phyloP scores from a whole-genome alignment of 1,284 basidiomycete genomes.

The Naganishia sp. region DNA sequence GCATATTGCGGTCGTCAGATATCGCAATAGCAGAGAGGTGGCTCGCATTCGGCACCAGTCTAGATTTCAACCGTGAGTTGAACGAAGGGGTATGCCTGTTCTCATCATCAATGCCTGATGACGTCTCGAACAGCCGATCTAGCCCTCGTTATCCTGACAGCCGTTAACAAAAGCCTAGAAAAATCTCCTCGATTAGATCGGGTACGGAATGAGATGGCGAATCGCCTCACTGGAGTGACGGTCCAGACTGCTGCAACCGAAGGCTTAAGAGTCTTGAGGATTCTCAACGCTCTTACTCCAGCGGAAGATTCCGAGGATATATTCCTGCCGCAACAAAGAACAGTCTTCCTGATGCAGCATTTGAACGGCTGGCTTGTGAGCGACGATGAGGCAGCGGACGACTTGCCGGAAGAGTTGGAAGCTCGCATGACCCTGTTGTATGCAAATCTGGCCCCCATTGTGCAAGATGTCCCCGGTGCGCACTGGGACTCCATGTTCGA shows the following conservation, averaged over 20 bases:
- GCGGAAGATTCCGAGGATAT: slow-evolving; percentile 72
- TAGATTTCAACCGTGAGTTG: slow-evolving; percentile 64
- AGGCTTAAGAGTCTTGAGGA: slow-evolving; percentile 69
- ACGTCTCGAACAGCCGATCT: slow-evolving; percentile 61
- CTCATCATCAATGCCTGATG: not conserved
- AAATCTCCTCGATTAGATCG: slow-evolving; percentile 74
- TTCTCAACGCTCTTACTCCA: slow-evolving; percentile 76
- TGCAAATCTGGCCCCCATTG: slow-evolving; percentile 74
- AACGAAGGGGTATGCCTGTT: not conserved
- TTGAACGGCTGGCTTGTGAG: slow-evolving; percentile 80
- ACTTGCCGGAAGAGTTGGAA: slow-evolving; percentile 70
- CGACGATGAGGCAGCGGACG: slow-evolving; percentile 66
- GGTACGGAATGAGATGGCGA: slow-evolving; percentile 87
- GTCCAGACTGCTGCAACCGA: slow-evolving; percentile 65
- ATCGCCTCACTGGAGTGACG: slow-evolving; percentile 70
- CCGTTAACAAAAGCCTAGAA: slow-evolving; percentile 64
- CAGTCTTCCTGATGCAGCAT: slow-evolving; percentile 84
- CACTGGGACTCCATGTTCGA: slow-evolving; percentile 96
- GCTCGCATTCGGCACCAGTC: slow-evolving; percentile 66
- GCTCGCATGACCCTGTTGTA: slow-evolving; percentile 75
- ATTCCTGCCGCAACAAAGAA: slow-evolving; percentile 84
- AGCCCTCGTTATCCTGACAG: slow-evolving; percentile 65
- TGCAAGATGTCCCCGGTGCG: slow-evolving; percentile 80
- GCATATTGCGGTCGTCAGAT: slow-evolving; percentile 60
- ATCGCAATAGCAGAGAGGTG: slow-evolving; percentile 72